Percentiles rank a stretch among this genome's conserved stretches.
These are phyloP conservation scores for Leptomonas seymouri DNA, from an alignment of 208 protist genomes.

Conservation along the genomic window DNA sequence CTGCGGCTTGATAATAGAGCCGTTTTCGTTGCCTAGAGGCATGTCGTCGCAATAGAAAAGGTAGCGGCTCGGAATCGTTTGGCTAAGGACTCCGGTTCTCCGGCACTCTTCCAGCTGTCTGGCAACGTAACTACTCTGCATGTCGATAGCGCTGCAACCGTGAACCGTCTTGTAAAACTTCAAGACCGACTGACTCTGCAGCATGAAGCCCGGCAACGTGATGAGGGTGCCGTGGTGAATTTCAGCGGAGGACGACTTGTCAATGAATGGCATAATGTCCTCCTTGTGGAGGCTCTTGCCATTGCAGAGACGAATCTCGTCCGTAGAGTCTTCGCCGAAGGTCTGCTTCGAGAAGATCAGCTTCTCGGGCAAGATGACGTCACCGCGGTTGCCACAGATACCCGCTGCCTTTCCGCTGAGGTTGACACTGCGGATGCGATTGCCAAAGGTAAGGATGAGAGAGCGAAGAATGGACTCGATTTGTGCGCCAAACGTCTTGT, in stretches of 20 bases:
- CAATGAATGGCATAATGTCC: constrained; percentile 54
- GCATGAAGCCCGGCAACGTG: constrained; percentile 76
- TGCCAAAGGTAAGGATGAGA: constrained; percentile 76
- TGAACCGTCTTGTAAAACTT: constrained; percentile 85
- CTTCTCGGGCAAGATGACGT: constrained; percentile 75
- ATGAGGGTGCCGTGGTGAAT: constrained; percentile 63
- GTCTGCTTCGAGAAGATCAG: constrained; percentile 85
- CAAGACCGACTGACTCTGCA: constrained; percentile 74
- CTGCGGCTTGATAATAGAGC: constrained; percentile 39
- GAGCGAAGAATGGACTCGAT: constrained; percentile 71
- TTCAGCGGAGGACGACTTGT: constrained; percentile 35
- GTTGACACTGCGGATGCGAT: constrained; percentile 78
- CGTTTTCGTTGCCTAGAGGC: constrained; percentile 71
- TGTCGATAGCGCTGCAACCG: constrained; percentile 73
- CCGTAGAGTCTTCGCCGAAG: constrained; percentile 80
- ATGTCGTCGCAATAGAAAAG: constrained; percentile 86
- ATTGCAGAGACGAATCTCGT: constrained; percentile 80
- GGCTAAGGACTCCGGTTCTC: constrained; percentile 57
- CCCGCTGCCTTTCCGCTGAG: constrained; percentile 73
- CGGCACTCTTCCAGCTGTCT: constrained; percentile 75
- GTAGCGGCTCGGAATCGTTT: constrained; percentile 60
- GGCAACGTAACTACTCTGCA: constrained; percentile 88
- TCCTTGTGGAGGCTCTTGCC: constrained; percentile 34
- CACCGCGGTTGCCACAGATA: constrained; percentile 73
- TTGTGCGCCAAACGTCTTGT: constrained; percentile 87